Evolutionary conservation across 2,329 filamentous ascomycete genomes (phyloP).

Genomic region (Nemania serpens): DNA sequence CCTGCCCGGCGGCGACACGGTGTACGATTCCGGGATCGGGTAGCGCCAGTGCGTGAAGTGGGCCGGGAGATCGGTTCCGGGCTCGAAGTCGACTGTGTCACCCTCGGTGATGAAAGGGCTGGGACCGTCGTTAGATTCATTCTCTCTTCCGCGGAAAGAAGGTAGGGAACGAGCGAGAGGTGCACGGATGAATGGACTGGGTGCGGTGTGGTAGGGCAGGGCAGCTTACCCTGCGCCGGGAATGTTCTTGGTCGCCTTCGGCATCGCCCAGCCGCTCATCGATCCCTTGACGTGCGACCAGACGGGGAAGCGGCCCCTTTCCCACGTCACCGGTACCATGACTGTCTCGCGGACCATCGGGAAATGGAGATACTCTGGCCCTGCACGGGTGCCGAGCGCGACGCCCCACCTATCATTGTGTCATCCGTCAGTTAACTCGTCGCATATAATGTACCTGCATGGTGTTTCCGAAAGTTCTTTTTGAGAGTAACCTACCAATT

Average conservation of each 20-base stretch:
- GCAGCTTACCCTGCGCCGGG: slow-evolving; percentile 38
- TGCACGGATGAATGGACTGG: too few species aligned
- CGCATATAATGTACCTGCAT: too few species aligned
- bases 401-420: slow-evolving; percentile 44
- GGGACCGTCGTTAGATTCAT: not conserved
- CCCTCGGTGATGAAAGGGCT: slow-evolving; percentile 49
- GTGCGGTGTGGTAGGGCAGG: too few species aligned
- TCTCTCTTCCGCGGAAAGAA: not conserved
- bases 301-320: slow-evolving; percentile 41
- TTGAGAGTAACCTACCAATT: slow-evolving; percentile 42
- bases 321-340: slow-evolving; percentile 47
- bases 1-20: slow-evolving; percentile 49
- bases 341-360: slow-evolving; percentile 52
- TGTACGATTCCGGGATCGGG: slow-evolving; percentile 52
- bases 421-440: slow-evolving; percentile 6
- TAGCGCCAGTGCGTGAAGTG: slow-evolving; percentile 63
- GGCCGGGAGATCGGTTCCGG: slow-evolving; percentile 50
- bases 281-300: slow-evolving; percentile 44
- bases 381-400: slow-evolving; percentile 48
- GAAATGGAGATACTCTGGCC: slow-evolving; percentile 44
- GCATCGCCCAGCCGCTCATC: slow-evolving; percentile 43
- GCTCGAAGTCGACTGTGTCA: slow-evolving; percentile 53
- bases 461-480: too few species aligned
- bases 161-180: not conserved
- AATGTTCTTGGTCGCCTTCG: slow-evolving; percentile 25